Evolutionary conservation across 1,139 yeast species (phyloP).

Genomic region (Zygosaccharomyces sapae): DNA sequence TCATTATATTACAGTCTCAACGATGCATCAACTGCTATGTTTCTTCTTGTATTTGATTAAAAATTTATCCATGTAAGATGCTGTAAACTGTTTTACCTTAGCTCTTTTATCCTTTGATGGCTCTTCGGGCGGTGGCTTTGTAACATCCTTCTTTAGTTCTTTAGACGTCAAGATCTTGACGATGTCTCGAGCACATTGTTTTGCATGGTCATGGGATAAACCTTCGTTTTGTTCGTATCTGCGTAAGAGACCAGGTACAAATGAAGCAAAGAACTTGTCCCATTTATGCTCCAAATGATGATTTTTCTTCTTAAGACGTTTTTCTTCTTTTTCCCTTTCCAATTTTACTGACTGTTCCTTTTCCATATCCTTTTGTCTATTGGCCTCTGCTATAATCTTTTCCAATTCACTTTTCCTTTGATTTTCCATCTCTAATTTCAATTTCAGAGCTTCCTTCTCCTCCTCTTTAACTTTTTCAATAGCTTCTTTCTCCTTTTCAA

Average conservation of each 20-base stretch:
- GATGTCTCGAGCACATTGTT: constrained; percentile 75
- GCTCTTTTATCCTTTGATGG: constrained; percentile 59
- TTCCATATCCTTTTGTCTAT: constrained; percentile 33
- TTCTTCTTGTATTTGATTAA: constrained; percentile 47
- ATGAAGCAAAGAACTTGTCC: constrained; percentile 62
- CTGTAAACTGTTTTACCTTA: constrained; percentile 64
- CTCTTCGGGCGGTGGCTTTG: constrained; percentile 50
- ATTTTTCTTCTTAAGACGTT: constrained; percentile 21
- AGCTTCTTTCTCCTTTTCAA: constrained; percentile 25
- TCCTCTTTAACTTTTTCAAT: constrained; percentile 31
- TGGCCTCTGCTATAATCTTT: constrained; percentile 44
- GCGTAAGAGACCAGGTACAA: constrained; percentile 75
- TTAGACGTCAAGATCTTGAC: constrained; percentile 60
- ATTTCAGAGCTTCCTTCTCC: constrained; percentile 30
- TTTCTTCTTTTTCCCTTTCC: constrained; percentile 25
- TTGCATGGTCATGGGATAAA: constrained; percentile 68
- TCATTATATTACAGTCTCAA: neutral
- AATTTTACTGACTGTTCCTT: constrained; percentile 25
- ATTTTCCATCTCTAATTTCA: constrained; percentile 28
- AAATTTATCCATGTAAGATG: constrained; percentile 71
- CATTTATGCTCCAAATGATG: constrained; percentile 44
- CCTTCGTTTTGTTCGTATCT: constrained; percentile 50
- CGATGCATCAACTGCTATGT: constrained; percentile 21
- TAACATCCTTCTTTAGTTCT: constrained; percentile 48
- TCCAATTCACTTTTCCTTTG: constrained; percentile 33